Conservation (phyloP, 176 grass and related monocot genomes). For the Urochloa ruziziensis region DNA sequence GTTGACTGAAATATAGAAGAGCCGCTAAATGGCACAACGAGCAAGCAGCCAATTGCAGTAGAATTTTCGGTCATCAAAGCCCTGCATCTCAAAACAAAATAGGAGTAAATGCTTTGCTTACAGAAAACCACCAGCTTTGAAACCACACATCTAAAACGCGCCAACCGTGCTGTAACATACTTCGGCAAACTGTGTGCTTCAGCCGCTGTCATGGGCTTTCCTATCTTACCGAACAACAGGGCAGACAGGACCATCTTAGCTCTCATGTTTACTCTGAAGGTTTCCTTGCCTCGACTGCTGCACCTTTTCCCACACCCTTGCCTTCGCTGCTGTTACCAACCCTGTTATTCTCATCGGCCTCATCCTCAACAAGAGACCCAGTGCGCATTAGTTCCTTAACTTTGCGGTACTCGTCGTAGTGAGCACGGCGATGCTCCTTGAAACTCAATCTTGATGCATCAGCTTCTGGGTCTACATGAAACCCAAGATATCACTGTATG, state of each 20-base stretch:
- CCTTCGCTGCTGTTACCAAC: conserved; percentile 5
- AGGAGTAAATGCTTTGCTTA: not conserved
- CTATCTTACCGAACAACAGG: not conserved
- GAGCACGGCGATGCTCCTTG: conserved; percentile 78
- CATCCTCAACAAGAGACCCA: conserved; percentile 60
- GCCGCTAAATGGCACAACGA: not conserved
- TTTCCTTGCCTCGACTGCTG: not conserved
- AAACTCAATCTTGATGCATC: conserved; percentile 61
- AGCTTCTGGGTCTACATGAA: conserved; percentile 40
- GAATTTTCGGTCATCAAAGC: not conserved
- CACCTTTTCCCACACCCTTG: conserved; percentile 16
- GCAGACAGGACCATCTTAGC: not conserved
- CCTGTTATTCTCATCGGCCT: conserved; percentile 29
- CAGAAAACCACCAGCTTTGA: not conserved
- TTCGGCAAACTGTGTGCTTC: conserved; percentile 11
- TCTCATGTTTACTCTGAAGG: conserved; percentile 9
- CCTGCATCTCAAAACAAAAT: not conserved
- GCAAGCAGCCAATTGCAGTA: not conserved
- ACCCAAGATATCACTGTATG: not conserved
- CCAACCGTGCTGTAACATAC: conserved; percentile 11
- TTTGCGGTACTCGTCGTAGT: conserved; percentile 87
- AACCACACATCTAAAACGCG: conserved; percentile 12
- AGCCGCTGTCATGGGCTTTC: not conserved
- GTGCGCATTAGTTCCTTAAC: conserved; percentile 79
- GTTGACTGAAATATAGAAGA: not conserved